Base-by-base conservation (phyloP, 441 rosid species). In the Brassica hybrid region DNA sequence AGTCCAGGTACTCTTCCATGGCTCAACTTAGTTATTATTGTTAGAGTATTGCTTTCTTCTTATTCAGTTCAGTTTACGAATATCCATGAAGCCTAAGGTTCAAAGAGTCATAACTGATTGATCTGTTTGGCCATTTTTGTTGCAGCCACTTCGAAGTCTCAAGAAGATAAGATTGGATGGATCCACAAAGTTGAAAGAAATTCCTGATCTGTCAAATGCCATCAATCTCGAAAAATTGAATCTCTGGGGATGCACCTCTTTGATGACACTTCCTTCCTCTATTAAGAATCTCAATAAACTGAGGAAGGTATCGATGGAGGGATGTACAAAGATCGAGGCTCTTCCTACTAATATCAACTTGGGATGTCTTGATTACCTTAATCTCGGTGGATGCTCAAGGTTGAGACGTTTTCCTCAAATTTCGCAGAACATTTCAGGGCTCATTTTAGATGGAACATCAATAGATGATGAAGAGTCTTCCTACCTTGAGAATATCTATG, bases 171-270 rank as follows among this genome's bases (percentile, higher is more conserved):
- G 3, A 19, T 1, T 76, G 63, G 0, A 0, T 3, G 1, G 3
- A 4, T 66, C 78, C 32, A 27, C 0, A 2, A 3, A 69, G 7
- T 69, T 69, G 45, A 62, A 34, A 21, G 65, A 69, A 12, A 12
- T 69, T 62, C 79, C 79, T 6, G 1, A 76, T 76, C 70, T 76
- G 4, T 76, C 79, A 19, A 19, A 62, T 0, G 79, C 79, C 1
- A 68, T 0, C 48, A 60, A 60, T 54, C 74, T 75, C 4, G 62
- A 75, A 7, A 9, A 11, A 11, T 2, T 76, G 14, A 0, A 36
- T 69, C 32, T 76, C 14, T 5, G 0, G 19, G 1, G 1, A n/a
- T 75, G 79, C 25, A 0, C 0, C 1, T 67, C 68, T 17, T 32
- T 74, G 67, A 60, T 57, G 60, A 41, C 59, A 25, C 48, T 66